Base-by-base conservation (phyloP, 2,329 filamentous ascomycete genomes). In the Aspergillus eucalypticola region DNA sequence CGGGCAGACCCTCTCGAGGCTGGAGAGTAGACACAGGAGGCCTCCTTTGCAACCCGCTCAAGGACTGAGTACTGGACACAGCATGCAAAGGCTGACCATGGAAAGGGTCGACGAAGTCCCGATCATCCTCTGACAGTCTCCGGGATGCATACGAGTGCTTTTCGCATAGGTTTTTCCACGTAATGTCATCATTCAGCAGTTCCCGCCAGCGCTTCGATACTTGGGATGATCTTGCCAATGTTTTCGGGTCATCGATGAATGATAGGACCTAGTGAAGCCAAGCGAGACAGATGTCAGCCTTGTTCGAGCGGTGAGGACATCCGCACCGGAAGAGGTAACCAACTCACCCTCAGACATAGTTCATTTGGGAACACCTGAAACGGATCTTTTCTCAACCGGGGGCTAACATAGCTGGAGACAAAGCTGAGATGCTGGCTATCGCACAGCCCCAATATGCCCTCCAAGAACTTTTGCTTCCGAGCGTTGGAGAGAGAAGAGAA, bases 161-260 rank as follows among this genome's bases (percentile, higher is more conserved):
- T 66, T 96, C 92, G 74, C 94, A 98, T 19, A 99, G 84, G 63
- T 95, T 92, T 80, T 96, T 97, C 95, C 95, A 99, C 1, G 95
- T 96, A 78, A 97, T 93, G 75, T 99, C 95, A 75, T 99, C 95
- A 72, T 90, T 94, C 53, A 99, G 83, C 7, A 99, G 83, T 76
- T 97, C 93, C 64, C 91, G 86, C 95, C 95, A 99, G 74, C 93
- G 86, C 65, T 88, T 88, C 56, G 95, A 99, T n/a, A 99, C 95
- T 75, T 98, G 94, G 5, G 94, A 96, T 55, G 95, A 91, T 73
- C 95, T 86, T 41, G 93, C 94, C 50, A 99, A 83, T 2, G 96
- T 96, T 74, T 93, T 95, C 1, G 95, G 93, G 72, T 99, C 95
- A 71, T 99, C 95, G 71, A 99, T 94, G 74, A 96, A 99, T 46